phyloP scores from a whole-genome alignment of 805 yeast genomes.

The Kodamaea sagamina region DNA sequence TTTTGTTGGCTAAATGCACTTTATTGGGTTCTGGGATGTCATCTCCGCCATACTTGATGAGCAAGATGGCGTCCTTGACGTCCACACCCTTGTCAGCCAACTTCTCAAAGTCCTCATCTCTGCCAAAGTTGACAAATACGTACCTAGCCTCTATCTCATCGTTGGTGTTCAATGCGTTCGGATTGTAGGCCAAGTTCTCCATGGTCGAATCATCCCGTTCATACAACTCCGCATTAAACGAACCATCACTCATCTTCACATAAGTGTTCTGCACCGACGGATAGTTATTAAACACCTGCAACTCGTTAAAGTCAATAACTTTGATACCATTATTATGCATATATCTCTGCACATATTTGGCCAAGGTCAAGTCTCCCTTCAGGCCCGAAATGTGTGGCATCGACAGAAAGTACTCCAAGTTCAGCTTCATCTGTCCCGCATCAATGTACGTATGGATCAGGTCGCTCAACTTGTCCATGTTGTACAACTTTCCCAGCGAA shows the following conservation, averaged over 20 bases:
- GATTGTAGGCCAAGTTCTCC: slow-evolving; percentile 57
- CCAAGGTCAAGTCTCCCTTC: slow-evolving; percentile 74
- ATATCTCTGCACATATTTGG: slow-evolving; percentile 61
- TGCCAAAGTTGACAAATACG: slow-evolving; percentile 70
- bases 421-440: slow-evolving; percentile 58
- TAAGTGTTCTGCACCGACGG: slow-evolving; percentile 45
- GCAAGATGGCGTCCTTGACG: slow-evolving; percentile 51
- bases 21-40: slow-evolving; percentile 38
- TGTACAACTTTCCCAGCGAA: slow-evolving; percentile 60
- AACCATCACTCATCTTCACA: slow-evolving; percentile 33
- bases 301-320: slow-evolving; percentile 49
- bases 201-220: slow-evolving; percentile 30
- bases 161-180: slow-evolving; percentile 54
- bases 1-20: slow-evolving; percentile 50
- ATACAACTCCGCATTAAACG: slow-evolving; percentile 40
- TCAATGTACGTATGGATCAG: slow-evolving; percentile 55
- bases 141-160: slow-evolving; percentile 57
- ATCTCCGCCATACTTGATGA: slow-evolving; percentile 59
- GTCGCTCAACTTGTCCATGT: slow-evolving; percentile 51
- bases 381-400: slow-evolving; percentile 91
- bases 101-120: slow-evolving; percentile 50
- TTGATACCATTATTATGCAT: slow-evolving; percentile 60
- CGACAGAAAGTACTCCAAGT: slow-evolving; percentile 69
- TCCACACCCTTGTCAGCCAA: slow-evolving; percentile 42
- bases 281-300: slow-evolving; percentile 63